Conservation (phyloP, 495 filamentous ascomycete species). For the Neurospora sp. region DNA sequence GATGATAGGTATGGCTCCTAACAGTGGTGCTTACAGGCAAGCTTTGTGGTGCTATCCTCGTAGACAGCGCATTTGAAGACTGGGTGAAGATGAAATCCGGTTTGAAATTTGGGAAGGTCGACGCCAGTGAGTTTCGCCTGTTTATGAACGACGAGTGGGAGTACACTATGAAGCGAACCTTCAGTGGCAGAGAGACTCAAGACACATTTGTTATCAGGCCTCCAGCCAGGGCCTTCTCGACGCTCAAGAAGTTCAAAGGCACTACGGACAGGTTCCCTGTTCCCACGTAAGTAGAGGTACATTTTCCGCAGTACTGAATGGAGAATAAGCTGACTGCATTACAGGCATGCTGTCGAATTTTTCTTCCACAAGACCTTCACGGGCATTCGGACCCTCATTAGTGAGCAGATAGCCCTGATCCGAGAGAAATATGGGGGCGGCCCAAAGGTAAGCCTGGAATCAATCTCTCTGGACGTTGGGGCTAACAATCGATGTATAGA, state of each 20-base stretch:
- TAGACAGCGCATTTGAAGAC: conserved; percentile 1
- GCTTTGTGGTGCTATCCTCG: background rate
- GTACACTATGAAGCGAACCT: background rate
- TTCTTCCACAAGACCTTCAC: background rate
- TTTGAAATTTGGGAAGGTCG: background rate
- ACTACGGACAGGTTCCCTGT: background rate
- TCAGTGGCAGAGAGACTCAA: background rate
- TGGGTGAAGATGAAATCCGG: background rate
- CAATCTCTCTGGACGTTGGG: background rate
- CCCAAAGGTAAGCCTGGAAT: background rate
- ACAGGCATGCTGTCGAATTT: background rate
- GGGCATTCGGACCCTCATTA: background rate
- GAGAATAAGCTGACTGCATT: background rate
- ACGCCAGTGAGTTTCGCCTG: background rate
- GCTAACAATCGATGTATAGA: background rate
- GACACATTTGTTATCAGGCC: background rate
- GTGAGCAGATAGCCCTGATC: background rate
- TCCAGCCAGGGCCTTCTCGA: background rate
- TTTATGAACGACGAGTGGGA: background rate
- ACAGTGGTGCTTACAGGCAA: background rate
- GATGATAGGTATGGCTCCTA: background rate
- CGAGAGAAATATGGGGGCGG: background rate
- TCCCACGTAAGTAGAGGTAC: background rate
- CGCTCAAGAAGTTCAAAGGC: background rate
- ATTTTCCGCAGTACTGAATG: background rate